Percentiles rank a stretch among this genome's conserved stretches.
Evolutionary conservation across 163 green algal species (phyloP).

Genomic region (Scenedesmus sp.): DNA sequence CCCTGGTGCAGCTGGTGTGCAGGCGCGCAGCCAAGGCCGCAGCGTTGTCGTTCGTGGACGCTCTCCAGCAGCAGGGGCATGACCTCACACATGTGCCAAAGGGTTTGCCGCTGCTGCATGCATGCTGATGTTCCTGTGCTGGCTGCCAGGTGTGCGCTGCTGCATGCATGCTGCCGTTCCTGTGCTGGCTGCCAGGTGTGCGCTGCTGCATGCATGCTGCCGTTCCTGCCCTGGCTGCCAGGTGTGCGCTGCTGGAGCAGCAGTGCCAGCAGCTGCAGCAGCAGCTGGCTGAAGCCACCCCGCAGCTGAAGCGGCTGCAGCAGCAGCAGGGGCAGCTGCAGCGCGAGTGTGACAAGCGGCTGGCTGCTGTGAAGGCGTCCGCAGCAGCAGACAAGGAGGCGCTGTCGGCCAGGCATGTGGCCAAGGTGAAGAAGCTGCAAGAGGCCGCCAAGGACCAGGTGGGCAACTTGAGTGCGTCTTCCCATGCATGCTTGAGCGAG

Average conservation of each 20-base stretch:
- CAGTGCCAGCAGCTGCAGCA: conserved; percentile 24
- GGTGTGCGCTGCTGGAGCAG: conserved; percentile 17
- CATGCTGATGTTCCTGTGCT: too few species aligned
- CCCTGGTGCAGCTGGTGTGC: background rate
- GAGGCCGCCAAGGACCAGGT: conserved; percentile 44
- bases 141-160: background rate
- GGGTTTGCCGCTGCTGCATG: too few species aligned
- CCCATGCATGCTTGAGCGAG: too few species aligned
- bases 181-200: background rate
- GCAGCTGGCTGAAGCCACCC: conserved; percentile 8
- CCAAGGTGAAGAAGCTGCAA: conserved; percentile 23
- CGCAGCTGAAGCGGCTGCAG: background rate
- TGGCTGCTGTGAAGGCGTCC: conserved; percentile 14
- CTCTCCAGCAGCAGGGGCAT: background rate
- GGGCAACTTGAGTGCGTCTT: background rate
- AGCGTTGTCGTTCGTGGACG: background rate
- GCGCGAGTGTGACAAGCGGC: conserved; percentile 27
- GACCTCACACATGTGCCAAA: too few species aligned
- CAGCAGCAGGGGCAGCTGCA: conserved; percentile 30
- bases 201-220: background rate
- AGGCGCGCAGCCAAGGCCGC: too few species aligned
- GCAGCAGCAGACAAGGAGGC: conserved; percentile 25
- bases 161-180: too few species aligned
- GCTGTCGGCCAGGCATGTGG: background rate
- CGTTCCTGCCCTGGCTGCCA: background rate